Percentiles rank a stretch among this genome's conserved stretches.
phyloP scores from a whole-genome alignment of 2,329 filamentous ascomycete species.

The Colletotrichum godetiae region DNA sequence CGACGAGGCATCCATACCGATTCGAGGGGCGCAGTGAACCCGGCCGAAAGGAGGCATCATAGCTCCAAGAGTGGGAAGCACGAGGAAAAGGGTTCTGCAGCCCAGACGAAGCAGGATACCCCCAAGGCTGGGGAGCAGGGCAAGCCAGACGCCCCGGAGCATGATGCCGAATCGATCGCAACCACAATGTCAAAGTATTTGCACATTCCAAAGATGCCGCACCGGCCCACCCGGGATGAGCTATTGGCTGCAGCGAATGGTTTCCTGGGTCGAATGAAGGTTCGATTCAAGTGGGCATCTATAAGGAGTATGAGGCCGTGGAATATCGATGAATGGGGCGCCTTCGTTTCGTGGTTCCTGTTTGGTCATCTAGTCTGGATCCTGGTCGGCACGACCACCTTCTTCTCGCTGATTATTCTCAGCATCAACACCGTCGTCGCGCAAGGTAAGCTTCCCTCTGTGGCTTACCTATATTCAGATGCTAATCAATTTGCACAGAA shows the following conservation, averaged over 20 bases:
- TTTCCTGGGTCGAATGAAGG: conserved; percentile 89
- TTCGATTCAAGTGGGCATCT: conserved; percentile 97
- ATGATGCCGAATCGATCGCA: conserved; percentile 56
- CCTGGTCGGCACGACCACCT: conserved; percentile 95
- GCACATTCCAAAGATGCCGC: conserved; percentile 76
- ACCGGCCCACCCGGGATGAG: conserved; percentile 93
- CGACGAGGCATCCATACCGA: conserved; percentile 45
- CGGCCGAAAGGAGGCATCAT: conserved; percentile 45
- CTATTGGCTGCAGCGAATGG: conserved; percentile 90
- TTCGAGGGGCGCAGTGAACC: conserved; percentile 37
- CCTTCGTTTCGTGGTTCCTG: conserved; percentile 93
- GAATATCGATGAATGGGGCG: conserved; percentile 96
- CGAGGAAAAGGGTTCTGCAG: conserved; percentile 28
- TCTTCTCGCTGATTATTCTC: conserved; percentile 91
- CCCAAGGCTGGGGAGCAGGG: conserved; percentile 31
- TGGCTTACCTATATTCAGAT: neutral
- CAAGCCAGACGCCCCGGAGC: conserved; percentile 37
- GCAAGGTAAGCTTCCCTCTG: conserved; percentile 70
- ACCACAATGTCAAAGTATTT: conserved; percentile 69
- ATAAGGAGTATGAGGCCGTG: conserved; percentile 94
- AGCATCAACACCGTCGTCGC: conserved; percentile 96
- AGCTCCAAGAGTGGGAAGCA: conserved; percentile 42
- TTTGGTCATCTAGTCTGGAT: conserved; percentile 95
- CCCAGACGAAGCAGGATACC: conserved; percentile 16
- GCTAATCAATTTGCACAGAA: conserved; percentile 64